These are phyloP conservation scores for Scedosporium dehoogii DNA, from an alignment of 2,329 filamentous ascomycete species.

Conservation along the genomic window DNA sequence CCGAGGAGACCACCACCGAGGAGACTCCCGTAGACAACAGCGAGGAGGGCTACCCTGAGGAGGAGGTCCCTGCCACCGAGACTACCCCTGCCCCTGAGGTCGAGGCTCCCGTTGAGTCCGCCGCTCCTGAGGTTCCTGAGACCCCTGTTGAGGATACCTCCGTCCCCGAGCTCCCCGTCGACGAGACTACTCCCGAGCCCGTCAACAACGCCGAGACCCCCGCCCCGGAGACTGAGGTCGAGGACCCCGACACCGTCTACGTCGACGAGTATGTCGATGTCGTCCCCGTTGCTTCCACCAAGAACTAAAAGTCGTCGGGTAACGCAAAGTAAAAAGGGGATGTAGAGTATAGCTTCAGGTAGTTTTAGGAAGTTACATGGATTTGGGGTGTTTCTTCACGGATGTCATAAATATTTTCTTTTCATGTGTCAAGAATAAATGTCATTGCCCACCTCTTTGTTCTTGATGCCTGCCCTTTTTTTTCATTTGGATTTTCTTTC, in stretches of 20 bases:
- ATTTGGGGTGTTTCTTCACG: neutral
- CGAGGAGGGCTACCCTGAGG: constrained; percentile 14
- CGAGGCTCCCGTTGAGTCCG: neutral
- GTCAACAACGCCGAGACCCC: constrained; percentile 23
- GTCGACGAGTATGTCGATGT: constrained; percentile 3
- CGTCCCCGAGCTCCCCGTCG: constrained; percentile 15
- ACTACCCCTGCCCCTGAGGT: constrained; percentile 12
- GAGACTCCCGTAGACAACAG: constrained; percentile 15
- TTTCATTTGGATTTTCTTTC: neutral
- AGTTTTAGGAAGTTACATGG: neutral
- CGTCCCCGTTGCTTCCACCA: constrained; percentile 17
- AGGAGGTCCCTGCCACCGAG: constrained; percentile 7
- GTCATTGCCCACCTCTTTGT: neutral
- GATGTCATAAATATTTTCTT: neutral
- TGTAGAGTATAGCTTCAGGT: neutral
- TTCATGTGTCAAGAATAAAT: constrained; percentile 1
- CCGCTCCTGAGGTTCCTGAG: constrained; percentile 3
- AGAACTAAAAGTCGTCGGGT: constrained; percentile 8
- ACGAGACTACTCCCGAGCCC: constrained; percentile 13
- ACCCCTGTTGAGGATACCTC: constrained; percentile 20
- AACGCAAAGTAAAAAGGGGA: neutral
- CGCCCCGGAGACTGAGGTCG: constrained; percentile 23
- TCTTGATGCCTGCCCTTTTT: constrained; percentile 5
- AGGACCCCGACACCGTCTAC: constrained; percentile 21
- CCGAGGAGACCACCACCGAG: constrained; percentile 31